Evolutionary conservation across 768 basidiomycete genomes (phyloP), one percentile per base, ranked within the genome.

Genomic region (Russula earlei): DNA sequence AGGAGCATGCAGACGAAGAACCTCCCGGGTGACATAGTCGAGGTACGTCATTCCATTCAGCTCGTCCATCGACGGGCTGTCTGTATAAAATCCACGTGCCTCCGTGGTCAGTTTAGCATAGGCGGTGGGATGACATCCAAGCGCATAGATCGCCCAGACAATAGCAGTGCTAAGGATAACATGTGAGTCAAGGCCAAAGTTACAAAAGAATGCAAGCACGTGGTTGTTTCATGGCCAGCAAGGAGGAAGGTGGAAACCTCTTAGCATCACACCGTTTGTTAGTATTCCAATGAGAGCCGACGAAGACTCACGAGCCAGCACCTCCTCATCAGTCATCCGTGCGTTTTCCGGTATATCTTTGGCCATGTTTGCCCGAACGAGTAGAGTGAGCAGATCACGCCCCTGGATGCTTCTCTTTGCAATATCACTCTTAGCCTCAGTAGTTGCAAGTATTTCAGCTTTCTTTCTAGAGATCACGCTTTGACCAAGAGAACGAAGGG

Each of bases 21-120:
- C 40, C 41, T 62, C 62, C 5, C 59, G 52, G 9, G 24, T 37
- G 11, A 62, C 55, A 20, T 41, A 40, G 36, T 62, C 87, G 19
- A 90, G 79, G 63, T 85, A 87, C 0, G 83, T 77, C 3, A 91
- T 71, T 4, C 75, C 71, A 53, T 79, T 77, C 1, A 90, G 74
- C 29, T 82, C 76, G 31, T 89, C 86, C 81, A 87, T 85, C 4
- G 76, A 74, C 3, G 85, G 85, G 0, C 69, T 77, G 11, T 84
- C 79, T 0, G 78, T 81, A 1, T 72, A 62, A 14, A 83, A 69
- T 0, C 68, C 63, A 8, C 78, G 67, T 1, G 84, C 70, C 62
- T 89, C 85, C 1, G 77, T 72, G 1, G 83, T 74, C 0, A 90
- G 73, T 58, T 77, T 78, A 9, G 62, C 68, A 58, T 87, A 84